Percentiles rank a stretch among this genome's conserved stretches.
Conservation (phyloP, 148 eudicot genomes). For the Rhododendron mucronatum region DNA sequence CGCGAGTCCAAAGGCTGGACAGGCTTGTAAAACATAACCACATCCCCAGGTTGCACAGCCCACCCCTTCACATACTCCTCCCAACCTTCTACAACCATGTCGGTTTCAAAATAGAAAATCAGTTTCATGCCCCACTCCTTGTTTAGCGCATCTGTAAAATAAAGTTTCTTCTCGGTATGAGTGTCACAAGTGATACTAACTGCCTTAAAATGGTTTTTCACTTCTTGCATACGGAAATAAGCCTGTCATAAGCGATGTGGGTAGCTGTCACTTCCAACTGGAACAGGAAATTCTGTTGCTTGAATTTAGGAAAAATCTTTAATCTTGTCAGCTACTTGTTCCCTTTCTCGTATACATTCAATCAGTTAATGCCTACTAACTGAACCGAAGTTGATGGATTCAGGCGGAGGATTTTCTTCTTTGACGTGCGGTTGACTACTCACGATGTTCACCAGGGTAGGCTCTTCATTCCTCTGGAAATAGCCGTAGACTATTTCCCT, state of each 20-base stretch:
- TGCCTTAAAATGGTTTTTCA: background rate
- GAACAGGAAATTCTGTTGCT: background rate
- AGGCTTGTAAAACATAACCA: background rate
- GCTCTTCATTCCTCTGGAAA: too few relatives aligned
- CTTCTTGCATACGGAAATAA: background rate
- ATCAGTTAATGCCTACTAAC: too few relatives aligned
- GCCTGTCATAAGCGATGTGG: background rate
- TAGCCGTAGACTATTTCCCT: too few relatives aligned
- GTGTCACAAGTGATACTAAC: background rate
- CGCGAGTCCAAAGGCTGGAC: background rate
- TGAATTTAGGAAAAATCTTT: background rate
- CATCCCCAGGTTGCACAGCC: background rate
- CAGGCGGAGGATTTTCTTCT: too few relatives aligned
- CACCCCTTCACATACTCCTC: background rate
- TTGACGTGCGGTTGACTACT: too few relatives aligned
- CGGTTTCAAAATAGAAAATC: background rate
- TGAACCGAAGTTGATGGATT: too few relatives aligned
- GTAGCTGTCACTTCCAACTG: background rate
- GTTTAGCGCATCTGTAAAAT: background rate
- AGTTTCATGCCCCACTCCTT: background rate
- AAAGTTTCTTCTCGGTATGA: background rate
- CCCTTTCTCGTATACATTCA: too few relatives aligned
- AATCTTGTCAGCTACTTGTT: too few relatives aligned
- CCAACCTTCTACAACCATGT: background rate
- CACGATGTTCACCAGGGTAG: too few relatives aligned